A percentile compares a stretch with the other conserved stretches of the same genome.
phyloP scores from a whole-genome alignment of 805 yeast genomes.

The Clavispora santaluciae region DNA sequence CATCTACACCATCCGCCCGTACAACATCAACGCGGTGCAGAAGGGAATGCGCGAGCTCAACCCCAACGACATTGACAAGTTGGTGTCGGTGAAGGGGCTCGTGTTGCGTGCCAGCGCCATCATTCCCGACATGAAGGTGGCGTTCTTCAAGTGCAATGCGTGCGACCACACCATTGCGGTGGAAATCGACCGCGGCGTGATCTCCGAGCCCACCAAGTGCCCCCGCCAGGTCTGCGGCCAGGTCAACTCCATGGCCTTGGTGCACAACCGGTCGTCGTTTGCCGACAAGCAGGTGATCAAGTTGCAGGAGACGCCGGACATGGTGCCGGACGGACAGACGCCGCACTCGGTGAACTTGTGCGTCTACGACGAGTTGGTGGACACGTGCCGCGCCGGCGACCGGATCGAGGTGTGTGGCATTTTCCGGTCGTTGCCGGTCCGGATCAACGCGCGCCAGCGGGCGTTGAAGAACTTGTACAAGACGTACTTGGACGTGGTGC shows the following conservation, averaged over 20 bases:
- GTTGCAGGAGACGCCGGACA: conserved; percentile 92
- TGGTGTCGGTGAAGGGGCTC: conserved; percentile 86
- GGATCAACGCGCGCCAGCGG: conserved; percentile 80
- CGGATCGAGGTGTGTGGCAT: conserved; percentile 93
- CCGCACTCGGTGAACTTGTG: conserved; percentile 94
- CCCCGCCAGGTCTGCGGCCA: conserved; percentile 85
- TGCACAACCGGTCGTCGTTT: conserved; percentile 89
- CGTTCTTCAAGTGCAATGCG: conserved; percentile 90
- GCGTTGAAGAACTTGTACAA: conserved; percentile 80
- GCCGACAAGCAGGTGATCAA: conserved; percentile 94
- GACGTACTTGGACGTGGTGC: conserved; percentile 92
- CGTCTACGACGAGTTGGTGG: conserved; percentile 94
- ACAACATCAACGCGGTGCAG: conserved; percentile 60
- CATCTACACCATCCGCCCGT: conserved; percentile 86
- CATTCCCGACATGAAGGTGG: conserved; percentile 96
- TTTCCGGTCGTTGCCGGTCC: conserved; percentile 86
- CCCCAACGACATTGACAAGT: conserved; percentile 90
- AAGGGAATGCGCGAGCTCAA: conserved; percentile 89
- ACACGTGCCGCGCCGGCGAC: conserved; percentile 94
- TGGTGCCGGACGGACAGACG: conserved; percentile 97
- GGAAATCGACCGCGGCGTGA: conserved; percentile 90
- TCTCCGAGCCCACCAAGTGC: conserved; percentile 88
- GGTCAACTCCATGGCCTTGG: conserved; percentile 78
- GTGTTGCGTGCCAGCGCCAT: conserved; percentile 85
- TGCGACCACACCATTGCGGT: conserved; percentile 91